Evolutionary conservation across 371 early-diverging fungal species (phyloP).

Genomic region (Lichtheimia hyalospora): DNA sequence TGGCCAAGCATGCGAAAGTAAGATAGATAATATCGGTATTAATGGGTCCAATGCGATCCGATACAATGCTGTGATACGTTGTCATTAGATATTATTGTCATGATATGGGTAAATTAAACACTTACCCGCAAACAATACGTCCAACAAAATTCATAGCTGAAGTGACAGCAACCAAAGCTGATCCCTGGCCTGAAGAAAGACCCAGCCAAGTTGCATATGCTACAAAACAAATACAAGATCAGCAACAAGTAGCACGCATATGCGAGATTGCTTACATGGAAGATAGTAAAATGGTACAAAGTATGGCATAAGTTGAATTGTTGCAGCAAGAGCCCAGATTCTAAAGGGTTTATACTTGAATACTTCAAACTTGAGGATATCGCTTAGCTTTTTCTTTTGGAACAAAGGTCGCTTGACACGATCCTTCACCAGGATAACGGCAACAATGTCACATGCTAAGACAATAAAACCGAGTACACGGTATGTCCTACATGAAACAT

Average conservation of each 20-base stretch:
- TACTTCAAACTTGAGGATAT: conserved; percentile 15
- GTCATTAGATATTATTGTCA: neutral
- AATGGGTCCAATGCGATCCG: conserved; percentile 48
- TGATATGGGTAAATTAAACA: neutral
- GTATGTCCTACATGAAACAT: conserved; percentile 27
- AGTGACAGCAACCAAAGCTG: conserved; percentile 33
- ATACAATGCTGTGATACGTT: conserved; percentile 21
- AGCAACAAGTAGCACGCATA: neutral
- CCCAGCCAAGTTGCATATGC: conserved; percentile 36
- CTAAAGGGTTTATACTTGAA: conserved; percentile 10
- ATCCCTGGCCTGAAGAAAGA: conserved; percentile 26
- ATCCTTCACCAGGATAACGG: conserved; percentile 10
- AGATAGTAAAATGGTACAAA: conserved; percentile 40
- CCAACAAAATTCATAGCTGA: conserved; percentile 61
- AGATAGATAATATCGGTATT: conserved; percentile 40
- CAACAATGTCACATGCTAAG: conserved; percentile 14
- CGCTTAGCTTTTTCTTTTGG: conserved; percentile 7
- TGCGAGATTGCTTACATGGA: conserved; percentile 21
- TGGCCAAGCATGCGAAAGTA: conserved; percentile 18
- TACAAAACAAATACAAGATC: neutral
- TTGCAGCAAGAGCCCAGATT: conserved; percentile 34
- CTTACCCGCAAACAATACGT: conserved; percentile 42
- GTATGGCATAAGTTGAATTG: conserved; percentile 34
- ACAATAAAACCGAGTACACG: conserved; percentile 20
- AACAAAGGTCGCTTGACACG: conserved; percentile 1